Conservation (phyloP, 169 alveolate genomes). For the Plasmodium vinckei region DNA sequence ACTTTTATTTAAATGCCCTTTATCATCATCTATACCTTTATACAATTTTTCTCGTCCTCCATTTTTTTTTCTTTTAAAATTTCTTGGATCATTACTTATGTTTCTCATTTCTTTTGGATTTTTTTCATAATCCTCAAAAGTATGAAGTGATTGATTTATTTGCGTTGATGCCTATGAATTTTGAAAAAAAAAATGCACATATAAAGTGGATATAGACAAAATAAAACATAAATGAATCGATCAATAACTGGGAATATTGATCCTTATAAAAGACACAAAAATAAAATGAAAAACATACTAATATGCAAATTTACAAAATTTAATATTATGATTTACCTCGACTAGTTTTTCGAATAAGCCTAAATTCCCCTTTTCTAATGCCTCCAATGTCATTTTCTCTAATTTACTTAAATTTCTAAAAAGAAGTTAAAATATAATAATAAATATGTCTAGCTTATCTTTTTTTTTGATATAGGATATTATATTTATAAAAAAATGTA, state of each 20-base stretch:
- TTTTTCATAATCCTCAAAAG: conserved; percentile 46
- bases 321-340: conserved; percentile 24
- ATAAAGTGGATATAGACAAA: not conserved
- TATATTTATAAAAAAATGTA: too few species aligned
- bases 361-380: conserved; percentile 59
- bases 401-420: conserved; percentile 43
- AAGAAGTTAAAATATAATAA: not conserved
- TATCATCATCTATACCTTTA: conserved; percentile 34
- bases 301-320: not conserved
- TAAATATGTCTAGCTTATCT: not conserved
- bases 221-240: conserved; percentile 1
- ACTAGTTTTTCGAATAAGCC: conserved; percentile 48
- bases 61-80: conserved; percentile 9
- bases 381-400: conserved; percentile 65
- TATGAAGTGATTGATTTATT: conserved; percentile 23
- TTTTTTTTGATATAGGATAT: too few species aligned
- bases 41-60: conserved; percentile 16
- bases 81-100: not conserved
- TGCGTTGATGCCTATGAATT: conserved; percentile 44
- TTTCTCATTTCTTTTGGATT: conserved; percentile 7
- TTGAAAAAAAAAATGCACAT: not conserved
- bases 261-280: not conserved
- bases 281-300: not conserved
- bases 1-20: conserved; percentile 12
- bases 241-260: not conserved